Percentiles rank a stretch among this genome's conserved stretches.
phyloP scores from a whole-genome alignment of 2,329 filamentous ascomycete species.

The Ophiostoma novo-ulmi region DNA sequence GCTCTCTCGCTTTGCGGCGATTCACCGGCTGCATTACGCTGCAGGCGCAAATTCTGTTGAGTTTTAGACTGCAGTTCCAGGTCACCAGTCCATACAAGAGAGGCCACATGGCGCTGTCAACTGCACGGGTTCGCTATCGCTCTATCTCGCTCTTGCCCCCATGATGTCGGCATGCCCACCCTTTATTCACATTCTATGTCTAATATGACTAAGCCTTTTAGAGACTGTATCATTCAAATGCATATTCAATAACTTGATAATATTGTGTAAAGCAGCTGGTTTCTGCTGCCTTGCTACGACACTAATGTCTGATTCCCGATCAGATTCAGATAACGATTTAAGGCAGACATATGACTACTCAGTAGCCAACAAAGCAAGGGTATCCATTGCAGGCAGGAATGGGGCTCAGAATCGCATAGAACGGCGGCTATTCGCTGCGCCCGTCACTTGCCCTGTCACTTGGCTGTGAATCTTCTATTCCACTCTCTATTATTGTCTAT shows the following conservation, averaged over 20 bases:
- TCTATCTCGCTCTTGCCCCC: background rate
- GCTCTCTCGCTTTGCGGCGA: background rate
- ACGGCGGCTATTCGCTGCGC: slow-evolving; percentile 13
- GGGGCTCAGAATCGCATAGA: background rate
- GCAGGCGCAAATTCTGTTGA: background rate
- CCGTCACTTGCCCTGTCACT: background rate
- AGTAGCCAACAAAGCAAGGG: background rate
- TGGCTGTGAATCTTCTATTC: too few species aligned
- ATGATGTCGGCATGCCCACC: background rate
- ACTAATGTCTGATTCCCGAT: background rate
- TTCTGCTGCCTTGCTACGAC: background rate
- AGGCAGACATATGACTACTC: background rate
- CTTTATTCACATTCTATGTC: too few species aligned
- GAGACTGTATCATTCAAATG: background rate
- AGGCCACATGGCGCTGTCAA: background rate
- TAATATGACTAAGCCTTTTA: background rate
- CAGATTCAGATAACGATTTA: background rate
- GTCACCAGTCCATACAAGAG: background rate
- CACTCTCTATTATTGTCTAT: background rate
- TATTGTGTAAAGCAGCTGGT: background rate
- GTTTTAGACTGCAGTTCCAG: background rate
- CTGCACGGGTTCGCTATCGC: background rate
- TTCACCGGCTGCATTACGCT: background rate
- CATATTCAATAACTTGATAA: background rate
- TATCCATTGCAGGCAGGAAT: background rate